These are phyloP conservation scores for Sordariomycetes sp. DNA, from an alignment of 2,329 filamentous ascomycete species.

Conservation along the genomic window DNA sequence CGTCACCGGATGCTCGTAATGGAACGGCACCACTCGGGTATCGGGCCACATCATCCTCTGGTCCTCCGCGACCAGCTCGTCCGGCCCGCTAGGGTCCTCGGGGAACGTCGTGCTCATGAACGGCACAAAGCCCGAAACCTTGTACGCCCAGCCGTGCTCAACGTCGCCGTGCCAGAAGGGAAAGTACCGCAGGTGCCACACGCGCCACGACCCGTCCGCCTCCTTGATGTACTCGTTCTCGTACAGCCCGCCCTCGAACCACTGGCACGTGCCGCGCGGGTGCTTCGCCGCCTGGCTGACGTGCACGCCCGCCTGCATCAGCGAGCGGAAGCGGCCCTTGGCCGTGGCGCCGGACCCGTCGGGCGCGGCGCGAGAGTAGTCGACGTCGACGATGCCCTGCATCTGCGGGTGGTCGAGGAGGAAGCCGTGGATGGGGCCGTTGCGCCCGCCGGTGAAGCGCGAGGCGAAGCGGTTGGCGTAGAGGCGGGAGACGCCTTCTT, in stretches of 20 bases:
- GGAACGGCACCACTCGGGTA: conserved; percentile 41
- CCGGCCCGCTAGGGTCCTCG: conserved; percentile 37
- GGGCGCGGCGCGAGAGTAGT: conserved; percentile 25
- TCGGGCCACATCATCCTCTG: conserved; percentile 46
- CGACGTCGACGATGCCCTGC: conserved; percentile 43
- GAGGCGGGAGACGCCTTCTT: conserved; percentile 37
- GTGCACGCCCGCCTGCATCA: conserved; percentile 46
- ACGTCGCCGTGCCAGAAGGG: conserved; percentile 46
- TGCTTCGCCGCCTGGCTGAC: conserved; percentile 36
- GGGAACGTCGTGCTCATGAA: conserved; percentile 36
- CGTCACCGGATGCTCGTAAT: conserved; percentile 40
- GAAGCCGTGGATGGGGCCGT: conserved; percentile 44
- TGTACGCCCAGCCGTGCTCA: conserved; percentile 41
- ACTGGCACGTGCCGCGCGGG: conserved; percentile 40
- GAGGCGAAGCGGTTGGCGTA: conserved; percentile 41
- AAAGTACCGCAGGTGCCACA: conserved; percentile 42
- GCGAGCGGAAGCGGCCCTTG: conserved; percentile 38
- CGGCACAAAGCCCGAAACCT: conserved; percentile 40
- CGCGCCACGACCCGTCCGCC: conserved; percentile 28
- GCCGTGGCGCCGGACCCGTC: conserved; percentile 17
- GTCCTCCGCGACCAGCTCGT: conserved; percentile 33
- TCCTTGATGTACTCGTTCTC: conserved; percentile 51
- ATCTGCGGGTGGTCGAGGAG: conserved; percentile 28
- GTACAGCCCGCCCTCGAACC: conserved; percentile 49
- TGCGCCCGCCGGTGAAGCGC: conserved; percentile 37